These are phyloP conservation scores for Globisporangium ultimum DNA, from an alignment of 352 stramenopile species.

Conservation along the genomic window DNA sequence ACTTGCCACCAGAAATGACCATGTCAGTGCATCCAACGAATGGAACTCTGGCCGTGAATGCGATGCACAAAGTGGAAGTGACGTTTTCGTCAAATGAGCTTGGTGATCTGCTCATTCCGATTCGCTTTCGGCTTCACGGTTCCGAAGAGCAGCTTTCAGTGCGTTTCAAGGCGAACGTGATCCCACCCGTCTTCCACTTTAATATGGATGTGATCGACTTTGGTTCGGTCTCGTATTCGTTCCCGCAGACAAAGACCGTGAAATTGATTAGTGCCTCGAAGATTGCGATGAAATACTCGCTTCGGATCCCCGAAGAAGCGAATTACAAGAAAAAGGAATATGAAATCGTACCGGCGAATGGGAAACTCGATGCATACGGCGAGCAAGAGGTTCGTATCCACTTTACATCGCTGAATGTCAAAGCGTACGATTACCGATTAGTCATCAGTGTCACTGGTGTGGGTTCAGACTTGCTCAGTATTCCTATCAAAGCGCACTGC, in stretches of 20 bases:
- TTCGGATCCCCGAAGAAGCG: constrained; percentile 91
- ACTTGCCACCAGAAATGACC: constrained; percentile 25
- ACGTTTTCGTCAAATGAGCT: constrained; percentile 86
- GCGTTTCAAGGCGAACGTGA: constrained; percentile 88
- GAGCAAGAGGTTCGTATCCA: constrained; percentile 79
- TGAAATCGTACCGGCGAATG: constrained; percentile 65
- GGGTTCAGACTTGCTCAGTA: constrained; percentile 82
- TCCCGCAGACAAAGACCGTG: constrained; percentile 66
- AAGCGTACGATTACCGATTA: constrained; percentile 90
- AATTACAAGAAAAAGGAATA: constrained; percentile 91
- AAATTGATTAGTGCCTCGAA: constrained; percentile 93
- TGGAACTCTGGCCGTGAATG: constrained; percentile 69
- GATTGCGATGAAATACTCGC: constrained; percentile 88
- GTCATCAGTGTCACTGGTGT: constrained; percentile 90
- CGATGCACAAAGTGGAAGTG: constrained; percentile 81
- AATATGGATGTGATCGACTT: constrained; percentile 91
- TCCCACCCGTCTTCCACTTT: constrained; percentile 93
- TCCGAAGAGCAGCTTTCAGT: constrained; percentile 80
- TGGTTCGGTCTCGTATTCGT: constrained; percentile 90
- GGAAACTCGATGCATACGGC: constrained; percentile 78
- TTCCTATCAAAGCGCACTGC: constrained; percentile 89
- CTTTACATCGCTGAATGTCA: constrained; percentile 89
- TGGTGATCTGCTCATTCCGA: constrained; percentile 82
- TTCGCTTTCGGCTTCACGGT: constrained; percentile 85
- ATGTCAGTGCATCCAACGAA: constrained; percentile 42